Base-by-base conservation (phyloP, 495 filamentous ascomycete genomes). In the Penicillium cosmopolitanum region DNA sequence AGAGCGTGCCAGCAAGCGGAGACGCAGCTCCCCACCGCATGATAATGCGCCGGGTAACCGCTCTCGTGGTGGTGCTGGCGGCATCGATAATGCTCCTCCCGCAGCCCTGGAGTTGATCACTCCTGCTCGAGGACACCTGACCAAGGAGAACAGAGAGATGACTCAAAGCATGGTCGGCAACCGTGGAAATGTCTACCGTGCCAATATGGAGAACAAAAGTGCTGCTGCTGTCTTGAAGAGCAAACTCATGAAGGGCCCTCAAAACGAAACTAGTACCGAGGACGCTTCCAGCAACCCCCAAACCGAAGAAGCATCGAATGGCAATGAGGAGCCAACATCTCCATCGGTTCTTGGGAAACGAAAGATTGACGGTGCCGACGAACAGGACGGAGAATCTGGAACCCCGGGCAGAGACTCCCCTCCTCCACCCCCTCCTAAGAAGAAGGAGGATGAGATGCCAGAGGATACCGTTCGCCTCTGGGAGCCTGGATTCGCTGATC, bases 401-500 rank as follows among this genome's bases (percentile, higher is more conserved):
- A 87, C 86, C 6, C 83, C 85, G n/a, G 82, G 79, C 53, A 80
- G 81, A 42, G 82, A 80, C 56, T 81, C 82, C 31, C 80, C 82
- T 18, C 57, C 65, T 5, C 51, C 58, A 9, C 54, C 81, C 42
- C 78, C 81, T 13, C 67, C 73, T 8, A 64, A 73, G 28, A 65
- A 61, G 21, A 69, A 84, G 28, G 72, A 79, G 13, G 87, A 88
- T 54, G 89, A 89, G 35, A 76, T 80, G 43, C 82, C 89, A 1
- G 80, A 82, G 51, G 95, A 99, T 65, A 91, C 85, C 13, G 92
- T 99, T 52, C 84, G 89, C 51, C 80, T 99, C 13, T 99, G 95
- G 96, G 96, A 98, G 67, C 84, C 90, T 55, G 95, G 95, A 34
- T 99, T 98, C 75, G 88, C 88, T 34, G 94, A 97, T 69, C 82